Base-by-base conservation (phyloP, 495 filamentous ascomycete genomes). In the Penicillium angulare region DNA sequence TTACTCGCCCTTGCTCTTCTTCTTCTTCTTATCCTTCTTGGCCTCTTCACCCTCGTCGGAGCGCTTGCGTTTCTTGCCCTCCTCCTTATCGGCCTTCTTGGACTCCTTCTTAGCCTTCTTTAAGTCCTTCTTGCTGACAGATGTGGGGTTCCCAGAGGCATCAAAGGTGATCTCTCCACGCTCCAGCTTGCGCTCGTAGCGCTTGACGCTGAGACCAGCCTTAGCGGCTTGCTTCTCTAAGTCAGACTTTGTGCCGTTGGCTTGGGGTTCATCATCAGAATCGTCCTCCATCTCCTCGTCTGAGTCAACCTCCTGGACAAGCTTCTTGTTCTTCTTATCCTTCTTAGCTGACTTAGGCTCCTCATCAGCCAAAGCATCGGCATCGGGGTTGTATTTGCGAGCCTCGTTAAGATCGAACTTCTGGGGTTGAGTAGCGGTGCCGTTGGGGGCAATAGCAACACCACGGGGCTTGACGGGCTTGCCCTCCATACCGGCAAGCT, bases 311-410 rank as follows among this genome's bases (percentile, higher is more conserved):
- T 80, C 77, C 57, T 80, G 65, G 5, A 79, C 72, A 27, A 80
- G 64, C 60, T 78, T 79, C 67, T 81, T 79, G 40, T 78, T 58
- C 61, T 78, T 47, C 43, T 47, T 47, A 13, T 77, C 57, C 60
- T 78, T 80, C 57, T 75, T 77, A 16, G 70, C 60, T 1, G 67
- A 55, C 12, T 67, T 54, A 18, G 68, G 64, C 52, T 88, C 87
- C 59, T 92, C 85, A 7, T 81, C 81, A 43, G 79, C 74, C 39
- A 96, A 63, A 17, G 92, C 91, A 71, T 98, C 93, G 40, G 90
- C 93, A 71, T 97, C 93, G 22, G 83, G 75, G 68, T 97, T 97
- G 76, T 98, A 98, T 70, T 92, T 95, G 60, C 91, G 81, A n/a
- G 87, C 87, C 61, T 97, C 90, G 70, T 92, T 95, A 59, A 97